Evolutionary conservation across 306 rosid genomes (phyloP), one percentile per base, ranked within the genome.

Genomic region (Senna tora): DNA sequence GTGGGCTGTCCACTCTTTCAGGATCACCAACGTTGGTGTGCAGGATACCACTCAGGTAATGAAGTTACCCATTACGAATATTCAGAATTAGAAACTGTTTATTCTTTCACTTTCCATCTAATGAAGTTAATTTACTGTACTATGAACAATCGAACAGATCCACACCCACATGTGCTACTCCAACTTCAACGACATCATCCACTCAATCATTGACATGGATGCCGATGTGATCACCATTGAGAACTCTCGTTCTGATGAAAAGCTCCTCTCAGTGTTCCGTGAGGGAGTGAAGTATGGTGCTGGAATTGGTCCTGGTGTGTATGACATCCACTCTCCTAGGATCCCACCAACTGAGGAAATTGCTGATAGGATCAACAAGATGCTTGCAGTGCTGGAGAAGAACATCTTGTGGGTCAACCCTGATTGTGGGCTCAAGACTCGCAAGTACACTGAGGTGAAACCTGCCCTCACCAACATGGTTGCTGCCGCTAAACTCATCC

Each of bases 101-200:
- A 15, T 1, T 65, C 54, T 68, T 68, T 11, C n/a, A 20, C 39
- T 34, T 45, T 32, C 50, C 32, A 20, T 53, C 25, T 32, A 22
- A 49, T 6, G 17, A 62, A 57, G 32, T 58, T 53, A 22, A 30
- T 82, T 28, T 72, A 71, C 82, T 84, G 85, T 43, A 11, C 45
- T 45, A 2, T 64, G 25, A 51, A 77, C 46, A 64, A 64, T 53
- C 42, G 8, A 34, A 20, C 83, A 88, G 97, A 91, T 91, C 84
- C 97, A 91, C 84, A 91, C 97, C 52, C 97, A 91, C 84, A 91
- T 91, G 97, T 91, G 97, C 84, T 91, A 91, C 65, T 91, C 97
- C 58, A 83, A 91, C 92, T 91, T 91, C 83, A 91, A 91, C 50
- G 97, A 91, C 82, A 91, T 91, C 71, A 91, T 91, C 84, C 97